Evolutionary conservation across 1,284 basidiomycete genomes (phyloP).

Genomic region (Hypsizygus ulmarius): DNA sequence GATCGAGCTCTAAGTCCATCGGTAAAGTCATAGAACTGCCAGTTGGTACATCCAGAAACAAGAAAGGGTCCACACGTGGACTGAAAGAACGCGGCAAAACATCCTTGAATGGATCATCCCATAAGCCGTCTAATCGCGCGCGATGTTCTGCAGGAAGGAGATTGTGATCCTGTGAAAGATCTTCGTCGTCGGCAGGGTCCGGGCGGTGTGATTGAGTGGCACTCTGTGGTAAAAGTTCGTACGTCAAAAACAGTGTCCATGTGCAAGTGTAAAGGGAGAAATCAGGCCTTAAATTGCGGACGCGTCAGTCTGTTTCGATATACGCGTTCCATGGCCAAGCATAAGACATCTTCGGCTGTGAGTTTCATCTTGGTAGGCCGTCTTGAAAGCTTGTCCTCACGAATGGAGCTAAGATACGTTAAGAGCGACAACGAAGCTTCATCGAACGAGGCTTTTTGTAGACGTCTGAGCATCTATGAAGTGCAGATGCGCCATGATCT

Average conservation of each 20-base stretch:
- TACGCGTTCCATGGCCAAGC: conserved; percentile 45
- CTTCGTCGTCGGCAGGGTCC: conserved; percentile 28
- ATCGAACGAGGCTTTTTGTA: conserved; percentile 11
- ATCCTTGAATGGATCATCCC: conserved; percentile 16
- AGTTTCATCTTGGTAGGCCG: conserved; percentile 10
- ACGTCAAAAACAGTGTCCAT: conserved; percentile 2
- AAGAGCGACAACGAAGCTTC: conserved; percentile 23
- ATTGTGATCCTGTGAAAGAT: conserved; percentile 23
- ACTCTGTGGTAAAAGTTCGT: conserved; percentile 16
- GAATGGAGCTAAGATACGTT: conserved; percentile 17
- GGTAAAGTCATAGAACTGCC: conserved; percentile 7
- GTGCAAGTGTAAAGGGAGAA: conserved; percentile 13
- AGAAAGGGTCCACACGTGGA: conserved; percentile 2
- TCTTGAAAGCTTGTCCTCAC: conserved; percentile 2
- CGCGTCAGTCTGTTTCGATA: conserved; percentile 44
- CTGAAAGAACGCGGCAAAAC: not conserved
- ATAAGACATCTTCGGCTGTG: conserved; percentile 38
- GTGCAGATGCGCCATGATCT: not conserved
- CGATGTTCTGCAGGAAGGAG: conserved; percentile 10
- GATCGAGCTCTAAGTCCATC: conserved; percentile 9
- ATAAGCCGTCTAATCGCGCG: conserved; percentile 11
- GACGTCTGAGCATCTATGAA: conserved; percentile 15
- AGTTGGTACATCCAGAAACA: conserved; percentile 7
- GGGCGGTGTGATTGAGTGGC: conserved; percentile 5
- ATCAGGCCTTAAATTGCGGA: conserved; percentile 50